These are phyloP conservation scores for Tetradesmus lagerheimii DNA, from an alignment of 139 green algal genomes.

Conservation along the genomic window DNA sequence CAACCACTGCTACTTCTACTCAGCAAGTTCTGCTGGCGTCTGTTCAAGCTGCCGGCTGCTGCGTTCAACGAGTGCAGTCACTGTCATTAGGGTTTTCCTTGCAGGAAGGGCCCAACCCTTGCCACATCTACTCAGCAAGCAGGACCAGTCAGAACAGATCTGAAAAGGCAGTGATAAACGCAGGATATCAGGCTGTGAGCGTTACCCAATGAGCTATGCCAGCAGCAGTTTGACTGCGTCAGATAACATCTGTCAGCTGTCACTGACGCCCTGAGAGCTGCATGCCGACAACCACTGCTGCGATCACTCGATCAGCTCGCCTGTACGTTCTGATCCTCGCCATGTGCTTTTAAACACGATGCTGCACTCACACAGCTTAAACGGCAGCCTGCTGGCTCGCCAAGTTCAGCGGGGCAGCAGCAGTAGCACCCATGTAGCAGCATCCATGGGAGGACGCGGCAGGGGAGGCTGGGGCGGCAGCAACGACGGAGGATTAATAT, in stretches of 20 bases:
- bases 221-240: no score
- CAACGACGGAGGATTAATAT: slow-evolving; percentile 6
- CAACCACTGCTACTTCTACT: no score
- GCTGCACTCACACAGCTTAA: not conserved
- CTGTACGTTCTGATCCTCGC: not conserved
- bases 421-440: not conserved
- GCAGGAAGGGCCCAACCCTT: no score
- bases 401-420: not conserved
- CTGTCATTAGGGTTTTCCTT: no score
- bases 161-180: no score
- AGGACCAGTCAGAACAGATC: no score
- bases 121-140: no score
- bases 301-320: not conserved
- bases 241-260: not conserved
- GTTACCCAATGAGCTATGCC: no score
- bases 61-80: no score
- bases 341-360: not conserved
- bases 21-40: no score
- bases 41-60: no score
- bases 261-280: not conserved
- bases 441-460: slow-evolving; percentile 26
- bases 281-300: not conserved
- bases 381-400: not conserved
- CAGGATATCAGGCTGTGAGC: no score
- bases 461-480: slow-evolving; percentile 7